phyloP scores from a whole-genome alignment of 2,329 filamentous ascomycete genomes.

The Aspergillus fumigatus region DNA sequence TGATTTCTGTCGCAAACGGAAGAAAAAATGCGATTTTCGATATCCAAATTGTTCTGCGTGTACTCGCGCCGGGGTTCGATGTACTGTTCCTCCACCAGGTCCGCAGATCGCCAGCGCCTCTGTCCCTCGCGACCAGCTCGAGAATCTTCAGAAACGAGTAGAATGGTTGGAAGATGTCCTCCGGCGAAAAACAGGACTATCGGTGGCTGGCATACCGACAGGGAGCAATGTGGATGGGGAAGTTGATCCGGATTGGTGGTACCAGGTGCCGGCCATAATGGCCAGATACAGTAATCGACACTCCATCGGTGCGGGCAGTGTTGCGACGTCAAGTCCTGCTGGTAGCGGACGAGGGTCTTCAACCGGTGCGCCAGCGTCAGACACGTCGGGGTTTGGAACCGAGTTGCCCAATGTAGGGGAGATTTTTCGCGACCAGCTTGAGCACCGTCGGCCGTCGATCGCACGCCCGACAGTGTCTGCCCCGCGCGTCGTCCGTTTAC shows the following conservation, averaged over 20 bases:
- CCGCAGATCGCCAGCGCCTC: constrained; percentile 35
- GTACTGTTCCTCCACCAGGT: constrained; percentile 36
- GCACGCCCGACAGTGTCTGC: constrained; percentile 27
- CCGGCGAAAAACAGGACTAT: constrained; percentile 31
- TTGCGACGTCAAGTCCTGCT: constrained; percentile 6
- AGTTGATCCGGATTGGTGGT: constrained; percentile 35
- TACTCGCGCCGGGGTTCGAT: constrained; percentile 37
- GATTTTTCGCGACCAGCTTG: constrained; percentile 37
- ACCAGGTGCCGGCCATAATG: constrained; percentile 35
- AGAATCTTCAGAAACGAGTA: constrained; percentile 37
- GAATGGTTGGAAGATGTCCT: constrained; percentile 36
- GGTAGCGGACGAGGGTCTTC: constrained; percentile 13
- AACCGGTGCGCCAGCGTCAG: constrained; percentile 13
- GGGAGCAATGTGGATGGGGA: constrained; percentile 31
- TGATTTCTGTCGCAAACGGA: constrained; percentile 38
- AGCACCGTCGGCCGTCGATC: constrained; percentile 33
- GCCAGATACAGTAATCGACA: constrained; percentile 22
- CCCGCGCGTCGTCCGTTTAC: constrained; percentile 29
- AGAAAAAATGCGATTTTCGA: constrained; percentile 41
- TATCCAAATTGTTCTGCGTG: constrained; percentile 40
- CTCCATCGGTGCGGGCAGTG: constrained; percentile 14
- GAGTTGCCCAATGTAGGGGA: constrained; percentile 37
- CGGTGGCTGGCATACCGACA: constrained; percentile 30
- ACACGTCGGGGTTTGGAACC: constrained; percentile 22
- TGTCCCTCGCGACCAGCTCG: constrained; percentile 36